Evolutionary conservation across 2,329 filamentous ascomycete species (phyloP).

Genomic region (Phoma sp.): DNA sequence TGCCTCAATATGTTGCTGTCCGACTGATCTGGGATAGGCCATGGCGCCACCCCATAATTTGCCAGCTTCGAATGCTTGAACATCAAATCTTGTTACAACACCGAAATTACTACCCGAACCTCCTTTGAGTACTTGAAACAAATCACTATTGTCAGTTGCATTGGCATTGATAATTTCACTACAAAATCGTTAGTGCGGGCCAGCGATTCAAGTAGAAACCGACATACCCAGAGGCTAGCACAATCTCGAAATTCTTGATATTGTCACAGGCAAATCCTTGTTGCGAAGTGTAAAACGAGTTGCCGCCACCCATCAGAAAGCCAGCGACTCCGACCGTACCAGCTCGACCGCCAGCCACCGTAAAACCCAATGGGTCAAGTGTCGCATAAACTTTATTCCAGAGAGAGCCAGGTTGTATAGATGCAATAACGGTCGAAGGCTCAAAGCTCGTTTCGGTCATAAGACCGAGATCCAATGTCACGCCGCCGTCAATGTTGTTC

Average conservation of each 20-base stretch:
- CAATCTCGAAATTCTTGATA: conserved; percentile 35
- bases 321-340: conserved; percentile 37
- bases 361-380: conserved; percentile 22
- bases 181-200: not conserved
- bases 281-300: conserved; percentile 31
- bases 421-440: conserved; percentile 20
- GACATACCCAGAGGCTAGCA: conserved; percentile 34
- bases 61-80: conserved; percentile 27
- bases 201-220: not conserved
- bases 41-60: conserved; percentile 32
- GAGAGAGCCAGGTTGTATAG: conserved; percentile 33
- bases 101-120: conserved; percentile 50
- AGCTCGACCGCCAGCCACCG: conserved; percentile 33
- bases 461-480: conserved; percentile 36
- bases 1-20: conserved; percentile 25
- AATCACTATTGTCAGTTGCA: conserved; percentile 35
- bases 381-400: conserved; percentile 46
- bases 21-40: conserved; percentile 22
- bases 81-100: conserved; percentile 47
- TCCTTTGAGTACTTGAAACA: conserved; percentile 50
- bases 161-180: conserved; percentile 41
- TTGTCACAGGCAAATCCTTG: conserved; percentile 28
- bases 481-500: conserved; percentile 36
- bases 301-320: conserved; percentile 37
- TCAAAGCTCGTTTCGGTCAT: conserved; percentile 29